A percentile compares a stretch with the other conserved stretches of the same genome.
phyloP scores from a whole-genome alignment of 805 yeast genomes.

The Spathaspora boniae region DNA sequence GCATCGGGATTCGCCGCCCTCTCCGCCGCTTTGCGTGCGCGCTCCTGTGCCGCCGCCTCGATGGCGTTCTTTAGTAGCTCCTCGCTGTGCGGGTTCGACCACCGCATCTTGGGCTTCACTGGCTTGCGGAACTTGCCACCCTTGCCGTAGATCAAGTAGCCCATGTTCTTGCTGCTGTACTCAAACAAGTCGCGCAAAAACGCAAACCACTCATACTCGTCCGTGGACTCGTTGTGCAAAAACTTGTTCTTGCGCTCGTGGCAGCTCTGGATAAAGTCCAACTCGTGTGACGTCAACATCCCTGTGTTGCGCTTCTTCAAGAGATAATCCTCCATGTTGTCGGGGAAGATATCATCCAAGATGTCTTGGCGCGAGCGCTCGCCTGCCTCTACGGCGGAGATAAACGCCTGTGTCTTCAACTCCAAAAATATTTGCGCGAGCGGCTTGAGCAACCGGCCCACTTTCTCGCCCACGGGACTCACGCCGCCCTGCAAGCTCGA shows the following conservation, averaged over 20 bases:
- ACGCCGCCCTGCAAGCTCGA: slow-evolving; percentile 33
- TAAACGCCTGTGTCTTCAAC: slow-evolving; percentile 91
- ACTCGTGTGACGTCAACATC: slow-evolving; percentile 67
- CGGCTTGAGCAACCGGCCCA: slow-evolving; percentile 66
- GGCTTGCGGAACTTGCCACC: slow-evolving; percentile 23
- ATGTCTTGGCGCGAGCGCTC: slow-evolving; percentile 62
- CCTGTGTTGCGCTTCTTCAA: slow-evolving; percentile 30
- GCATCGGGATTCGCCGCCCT: slow-evolving; percentile 1
- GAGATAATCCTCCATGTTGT: slow-evolving; percentile 49
- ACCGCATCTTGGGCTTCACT: slow-evolving; percentile 8
- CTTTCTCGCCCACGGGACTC: slow-evolving; percentile 35
- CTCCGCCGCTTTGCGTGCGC: slow-evolving; percentile 5
- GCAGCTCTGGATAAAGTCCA: slow-evolving; percentile 75
- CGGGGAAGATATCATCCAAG: slow-evolving; percentile 73
- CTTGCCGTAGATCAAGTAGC: slow-evolving; percentile 68
- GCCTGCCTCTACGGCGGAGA: slow-evolving; percentile 73
- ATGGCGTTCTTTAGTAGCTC: slow-evolving; percentile 14
- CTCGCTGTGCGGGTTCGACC: slow-evolving; percentile 18
- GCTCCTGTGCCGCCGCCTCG: slow-evolving; percentile 3
- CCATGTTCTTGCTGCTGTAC: slow-evolving; percentile 72
- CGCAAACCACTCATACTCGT: slow-evolving; percentile 80
- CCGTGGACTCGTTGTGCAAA: slow-evolving; percentile 46
- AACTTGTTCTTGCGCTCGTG: slow-evolving; percentile 64
- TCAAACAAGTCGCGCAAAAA: slow-evolving; percentile 78
- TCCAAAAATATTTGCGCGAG: slow-evolving; percentile 81